Evolutionary conservation across 805 yeast genomes (phyloP).

Genomic region (Isabelozyma pseudorhagii): DNA sequence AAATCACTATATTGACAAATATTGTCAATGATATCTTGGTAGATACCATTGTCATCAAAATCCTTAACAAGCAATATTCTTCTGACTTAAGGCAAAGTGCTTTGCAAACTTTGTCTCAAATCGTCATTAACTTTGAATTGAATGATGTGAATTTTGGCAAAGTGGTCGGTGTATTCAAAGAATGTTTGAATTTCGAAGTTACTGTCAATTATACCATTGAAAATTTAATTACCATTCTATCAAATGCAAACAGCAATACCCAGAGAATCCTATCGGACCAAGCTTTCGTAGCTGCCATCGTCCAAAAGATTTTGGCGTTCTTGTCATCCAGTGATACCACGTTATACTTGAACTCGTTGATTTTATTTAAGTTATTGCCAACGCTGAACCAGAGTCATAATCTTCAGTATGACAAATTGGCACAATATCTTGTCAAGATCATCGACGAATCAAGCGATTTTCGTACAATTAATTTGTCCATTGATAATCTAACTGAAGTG

Average conservation of each 20-base stretch:
- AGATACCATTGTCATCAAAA: slow-evolving; percentile 14
- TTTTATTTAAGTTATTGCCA: slow-evolving; percentile 10
- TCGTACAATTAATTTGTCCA: background rate
- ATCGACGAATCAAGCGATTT: slow-evolving; percentile 1
- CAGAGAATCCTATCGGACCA: slow-evolving; percentile 8
- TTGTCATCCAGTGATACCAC: slow-evolving; percentile 26
- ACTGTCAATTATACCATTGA: slow-evolving; percentile 25
- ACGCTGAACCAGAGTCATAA: background rate
- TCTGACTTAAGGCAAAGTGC: slow-evolving; percentile 27
- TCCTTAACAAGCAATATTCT: slow-evolving; percentile 20
- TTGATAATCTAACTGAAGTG: slow-evolving; percentile 7
- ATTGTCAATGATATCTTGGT: slow-evolving; percentile 8
- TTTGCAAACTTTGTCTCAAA: slow-evolving; percentile 20
- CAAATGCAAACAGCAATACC: slow-evolving; percentile 2
- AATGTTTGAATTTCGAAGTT: slow-evolving; percentile 22
- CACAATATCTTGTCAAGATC: background rate
- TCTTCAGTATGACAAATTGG: background rate
- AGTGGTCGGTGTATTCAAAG: slow-evolving; percentile 13
- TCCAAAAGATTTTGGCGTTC: slow-evolving; percentile 15
- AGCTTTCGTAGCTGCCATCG: slow-evolving; percentile 12
- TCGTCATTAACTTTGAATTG: slow-evolving; percentile 8
- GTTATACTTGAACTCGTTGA: slow-evolving; percentile 17
- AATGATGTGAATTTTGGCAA: slow-evolving; percentile 5
- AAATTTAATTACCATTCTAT: slow-evolving; percentile 15
- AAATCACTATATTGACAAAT: slow-evolving; percentile 1